phyloP scores from a whole-genome alignment of 2,329 filamentous ascomycete genomes.

The Chrysosporium keratinophilum region DNA sequence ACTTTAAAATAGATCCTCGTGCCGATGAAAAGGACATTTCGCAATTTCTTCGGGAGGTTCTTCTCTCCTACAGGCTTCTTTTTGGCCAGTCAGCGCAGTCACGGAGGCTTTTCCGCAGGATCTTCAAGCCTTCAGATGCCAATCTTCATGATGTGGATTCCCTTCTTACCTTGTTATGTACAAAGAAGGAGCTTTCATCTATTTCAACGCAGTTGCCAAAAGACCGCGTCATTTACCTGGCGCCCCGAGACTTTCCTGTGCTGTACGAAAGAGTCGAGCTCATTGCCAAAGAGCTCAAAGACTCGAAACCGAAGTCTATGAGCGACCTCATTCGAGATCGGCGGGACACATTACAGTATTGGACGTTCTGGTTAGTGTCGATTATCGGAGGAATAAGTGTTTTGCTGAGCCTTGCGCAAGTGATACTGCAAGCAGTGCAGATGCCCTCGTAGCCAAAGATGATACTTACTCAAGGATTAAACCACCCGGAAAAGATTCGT shows the following conservation, averaged over 20 bases:
- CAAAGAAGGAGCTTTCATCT: neutral
- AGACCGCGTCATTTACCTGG: neutral
- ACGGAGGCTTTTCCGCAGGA: neutral
- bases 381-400: conserved; percentile 2
- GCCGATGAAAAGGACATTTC: neutral
- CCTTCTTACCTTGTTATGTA: neutral
- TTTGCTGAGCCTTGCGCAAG: conserved; percentile 1
- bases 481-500: too few relatives aligned
- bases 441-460: neutral
- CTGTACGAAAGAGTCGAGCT: neutral
- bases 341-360: conserved; percentile 5
- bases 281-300: conserved; percentile 1
- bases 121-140: neutral
- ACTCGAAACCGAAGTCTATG: neutral
- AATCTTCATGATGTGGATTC: neutral
- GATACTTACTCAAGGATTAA: too few relatives aligned
- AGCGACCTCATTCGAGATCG: neutral
- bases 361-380: conserved; percentile 1
- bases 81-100: conserved; percentile 4
- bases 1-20: neutral
- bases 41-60: neutral
- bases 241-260: conserved; percentile 2
- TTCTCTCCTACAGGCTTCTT: neutral
- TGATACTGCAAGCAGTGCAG: conserved; percentile 2
- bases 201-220: neutral